Evolutionary conservation across 352 stramenopile species (phyloP).

Genomic region (Globisporangium carolinianum): DNA sequence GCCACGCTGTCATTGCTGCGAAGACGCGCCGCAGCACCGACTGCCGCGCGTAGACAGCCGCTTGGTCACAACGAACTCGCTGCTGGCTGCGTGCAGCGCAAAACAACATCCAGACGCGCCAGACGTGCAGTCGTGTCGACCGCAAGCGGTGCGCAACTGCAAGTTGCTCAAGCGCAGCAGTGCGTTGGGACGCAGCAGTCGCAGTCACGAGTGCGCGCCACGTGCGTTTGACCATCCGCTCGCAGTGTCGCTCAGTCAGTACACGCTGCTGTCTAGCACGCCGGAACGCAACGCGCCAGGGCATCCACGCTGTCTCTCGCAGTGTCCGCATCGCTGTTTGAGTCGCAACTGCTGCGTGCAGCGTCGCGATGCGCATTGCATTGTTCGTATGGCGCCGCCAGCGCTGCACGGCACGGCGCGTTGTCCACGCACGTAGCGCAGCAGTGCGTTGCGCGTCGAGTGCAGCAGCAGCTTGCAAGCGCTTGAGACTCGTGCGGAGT

Average conservation of each 20-base stretch:
- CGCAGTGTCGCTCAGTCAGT: neutral
- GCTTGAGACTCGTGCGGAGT: neutral
- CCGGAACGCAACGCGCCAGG: constrained; percentile 1
- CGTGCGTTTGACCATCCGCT: neutral
- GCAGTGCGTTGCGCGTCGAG: neutral
- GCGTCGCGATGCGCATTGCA: neutral
- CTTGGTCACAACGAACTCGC: neutral
- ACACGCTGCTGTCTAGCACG: neutral
- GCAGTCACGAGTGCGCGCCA: constrained; percentile 2
- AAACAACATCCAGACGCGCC: neutral
- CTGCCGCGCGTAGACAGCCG: neutral
- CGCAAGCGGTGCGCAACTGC: no score
- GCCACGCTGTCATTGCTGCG: no score
- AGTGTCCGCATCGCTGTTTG: constrained; percentile 1
- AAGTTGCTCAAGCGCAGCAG: no score
- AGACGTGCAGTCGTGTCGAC: neutral
- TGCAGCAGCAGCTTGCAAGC: neutral
- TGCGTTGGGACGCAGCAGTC: neutral
- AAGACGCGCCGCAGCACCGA: neutral
- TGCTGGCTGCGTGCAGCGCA: neutral
- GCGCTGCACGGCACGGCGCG: constrained; percentile 1
- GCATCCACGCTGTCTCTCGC: neutral
- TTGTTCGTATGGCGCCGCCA: neutral
- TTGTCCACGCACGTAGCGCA: neutral
- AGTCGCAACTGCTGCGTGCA: neutral